These are phyloP conservation scores for Phytophthora macrochlamydospora DNA, from an alignment of 352 stramenopile genomes.

Conservation along the genomic window DNA sequence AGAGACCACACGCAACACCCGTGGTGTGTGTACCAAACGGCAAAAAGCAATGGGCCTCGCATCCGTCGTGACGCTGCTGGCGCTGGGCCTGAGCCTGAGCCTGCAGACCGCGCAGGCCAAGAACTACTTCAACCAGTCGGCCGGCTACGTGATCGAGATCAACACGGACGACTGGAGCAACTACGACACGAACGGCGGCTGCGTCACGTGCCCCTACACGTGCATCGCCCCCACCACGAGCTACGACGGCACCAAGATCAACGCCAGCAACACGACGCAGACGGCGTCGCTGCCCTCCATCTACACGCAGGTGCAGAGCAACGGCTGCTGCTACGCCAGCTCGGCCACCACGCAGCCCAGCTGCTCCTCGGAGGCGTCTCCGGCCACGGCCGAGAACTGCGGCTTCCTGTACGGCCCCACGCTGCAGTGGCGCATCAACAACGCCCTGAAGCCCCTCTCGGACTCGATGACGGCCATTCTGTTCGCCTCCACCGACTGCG, in stretches of 20 bases:
- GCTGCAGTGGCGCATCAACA: constrained; percentile 82
- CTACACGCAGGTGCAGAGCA: constrained; percentile 67
- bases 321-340: constrained; percentile 86
- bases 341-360: constrained; percentile 56
- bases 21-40: not conserved
- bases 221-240: constrained; percentile 75
- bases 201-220: constrained; percentile 88
- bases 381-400: constrained; percentile 63
- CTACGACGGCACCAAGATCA: constrained; percentile 81
- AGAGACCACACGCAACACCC: not conserved
- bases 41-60: too few species aligned
- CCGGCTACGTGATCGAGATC: constrained; percentile 74
- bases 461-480: constrained; percentile 71
- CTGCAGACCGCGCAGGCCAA: constrained; percentile 23
- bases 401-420: constrained; percentile 86
- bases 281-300: constrained; percentile 71
- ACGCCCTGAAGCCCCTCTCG: constrained; percentile 52
- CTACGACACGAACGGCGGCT: constrained; percentile 80
- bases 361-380: constrained; percentile 69
- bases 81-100: constrained; percentile 13
- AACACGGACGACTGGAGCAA: constrained; percentile 81
- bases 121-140: constrained; percentile 74
- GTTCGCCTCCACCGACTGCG: constrained; percentile 85
- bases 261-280: constrained; percentile 77
- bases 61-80: not conserved